Conservation (phyloP, 768 basidiomycete genomes). For the Hortiboletus flavorubellus region DNA sequence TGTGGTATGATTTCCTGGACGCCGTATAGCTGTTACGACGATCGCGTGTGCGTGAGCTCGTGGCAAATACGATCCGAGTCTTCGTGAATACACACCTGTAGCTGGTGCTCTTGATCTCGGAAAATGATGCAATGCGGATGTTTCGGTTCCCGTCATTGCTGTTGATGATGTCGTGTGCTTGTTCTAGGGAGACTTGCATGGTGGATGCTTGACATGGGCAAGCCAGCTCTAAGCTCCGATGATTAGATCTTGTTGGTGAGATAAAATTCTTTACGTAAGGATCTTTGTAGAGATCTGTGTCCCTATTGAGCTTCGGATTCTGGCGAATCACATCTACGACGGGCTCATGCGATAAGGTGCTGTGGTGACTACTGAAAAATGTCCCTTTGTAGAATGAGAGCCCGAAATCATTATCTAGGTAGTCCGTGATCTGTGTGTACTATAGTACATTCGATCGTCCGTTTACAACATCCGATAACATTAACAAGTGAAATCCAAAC, state of each 20-base stretch:
- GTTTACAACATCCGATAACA: background rate
- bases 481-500: too few species aligned
- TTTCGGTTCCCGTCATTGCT: slow-evolving; percentile 17
- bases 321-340: background rate
- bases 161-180: slow-evolving; percentile 32
- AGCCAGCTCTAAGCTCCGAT: background rate
- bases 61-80: too few species aligned
- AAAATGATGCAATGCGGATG: slow-evolving; percentile 15
- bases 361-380: too few species aligned
- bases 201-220: background rate
- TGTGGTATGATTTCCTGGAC: slow-evolving; percentile 27
- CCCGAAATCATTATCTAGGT: background rate
- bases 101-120: slow-evolving; percentile 23
- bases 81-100: slow-evolving; percentile 28
- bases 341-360: background rate
- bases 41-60: background rate
- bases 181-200: slow-evolving; percentile 24
- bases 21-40: slow-evolving; percentile 24
- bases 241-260: background rate
- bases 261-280: too few species aligned
- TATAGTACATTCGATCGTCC: background rate
- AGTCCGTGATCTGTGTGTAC: background rate
- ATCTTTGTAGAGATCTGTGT: too few species aligned
- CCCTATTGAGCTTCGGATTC: too few species aligned
- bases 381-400: too few species aligned